Percentiles rank a stretch among this genome's conserved stretches.
Evolutionary conservation across 148 eudicot species (phyloP).

Genomic region (Persicaria tinctoria): DNA sequence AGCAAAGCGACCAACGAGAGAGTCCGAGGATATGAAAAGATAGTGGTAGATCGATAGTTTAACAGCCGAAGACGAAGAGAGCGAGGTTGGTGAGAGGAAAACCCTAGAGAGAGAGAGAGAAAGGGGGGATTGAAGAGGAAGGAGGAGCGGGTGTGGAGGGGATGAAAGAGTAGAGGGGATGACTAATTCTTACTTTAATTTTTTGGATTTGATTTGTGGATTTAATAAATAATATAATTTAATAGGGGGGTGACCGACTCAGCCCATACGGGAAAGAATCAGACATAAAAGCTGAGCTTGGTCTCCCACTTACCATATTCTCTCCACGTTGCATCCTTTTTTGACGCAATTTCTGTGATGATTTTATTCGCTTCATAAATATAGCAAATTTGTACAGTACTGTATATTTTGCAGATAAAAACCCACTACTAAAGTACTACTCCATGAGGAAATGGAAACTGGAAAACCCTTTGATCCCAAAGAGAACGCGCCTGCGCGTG

Average conservation of each 20-base stretch:
- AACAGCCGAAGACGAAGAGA: not conserved
- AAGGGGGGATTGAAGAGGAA: not conserved
- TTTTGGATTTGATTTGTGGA: not conserved
- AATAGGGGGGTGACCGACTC: slow-evolving; percentile 27
- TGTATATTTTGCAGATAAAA: too few species aligned
- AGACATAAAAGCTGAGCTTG: slow-evolving; percentile 11
- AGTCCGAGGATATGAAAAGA: slow-evolving; percentile 1
- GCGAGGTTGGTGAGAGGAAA: slow-evolving; percentile 13
- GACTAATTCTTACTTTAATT: slow-evolving; percentile 15
- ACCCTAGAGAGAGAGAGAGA: slow-evolving; percentile 25
- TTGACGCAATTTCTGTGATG: not conserved
- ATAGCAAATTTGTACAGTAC: too few species aligned
- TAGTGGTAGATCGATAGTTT: not conserved
- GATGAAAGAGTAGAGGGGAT: slow-evolving; percentile 24
- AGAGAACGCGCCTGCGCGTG: too few species aligned
- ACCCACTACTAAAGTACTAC: too few species aligned
- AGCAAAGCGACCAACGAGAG: not conserved
- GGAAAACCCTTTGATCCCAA: too few species aligned
- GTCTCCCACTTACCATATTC: slow-evolving; percentile 14
- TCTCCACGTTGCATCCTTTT: slow-evolving; percentile 20
- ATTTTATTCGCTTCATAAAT: too few species aligned
- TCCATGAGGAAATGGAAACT: too few species aligned
- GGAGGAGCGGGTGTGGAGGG: slow-evolving; percentile 20
- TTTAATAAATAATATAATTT: not conserved
- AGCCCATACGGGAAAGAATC: not conserved